A percentile compares a stretch with the other conserved stretches of the same genome.
Evolutionary conservation across 1,284 basidiomycete genomes (phyloP).

Genomic region (Pisolithus thermaeus): DNA sequence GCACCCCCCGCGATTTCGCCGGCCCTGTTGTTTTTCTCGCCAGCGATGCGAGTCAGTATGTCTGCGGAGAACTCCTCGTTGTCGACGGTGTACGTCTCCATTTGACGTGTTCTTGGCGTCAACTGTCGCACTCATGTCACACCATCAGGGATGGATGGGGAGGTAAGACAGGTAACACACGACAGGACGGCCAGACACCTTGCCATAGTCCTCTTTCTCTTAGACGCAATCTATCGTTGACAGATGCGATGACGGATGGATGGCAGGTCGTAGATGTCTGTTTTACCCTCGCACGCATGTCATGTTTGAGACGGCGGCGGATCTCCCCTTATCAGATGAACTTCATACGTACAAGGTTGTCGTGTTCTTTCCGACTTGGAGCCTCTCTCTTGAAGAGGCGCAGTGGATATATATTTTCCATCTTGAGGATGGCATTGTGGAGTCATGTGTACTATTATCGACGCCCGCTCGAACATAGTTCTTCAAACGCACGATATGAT

Average conservation of each 20-base stretch:
- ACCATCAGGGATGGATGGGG: slow-evolving; percentile 60
- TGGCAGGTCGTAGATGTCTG: neutral
- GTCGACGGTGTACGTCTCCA: slow-evolving; percentile 62
- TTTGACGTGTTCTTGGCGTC: slow-evolving; percentile 12
- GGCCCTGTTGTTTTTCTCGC: slow-evolving; percentile 90
- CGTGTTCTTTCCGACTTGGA: neutral
- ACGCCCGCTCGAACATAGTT: no score
- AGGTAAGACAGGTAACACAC: slow-evolving; percentile 29
- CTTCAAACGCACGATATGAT: no score
- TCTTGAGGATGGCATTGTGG: neutral
- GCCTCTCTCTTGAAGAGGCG: neutral
- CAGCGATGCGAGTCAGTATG: slow-evolving; percentile 80
- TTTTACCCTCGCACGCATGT: neutral
- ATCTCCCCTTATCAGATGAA: slow-evolving; percentile 1
- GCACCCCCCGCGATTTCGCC: slow-evolving; percentile 81
- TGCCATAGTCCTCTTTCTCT: no score
- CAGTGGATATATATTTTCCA: neutral
- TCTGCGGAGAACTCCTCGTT: slow-evolving; percentile 81
- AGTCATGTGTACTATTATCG: neutral
- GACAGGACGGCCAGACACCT: neutral
- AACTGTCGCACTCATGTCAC: slow-evolving; percentile 10
- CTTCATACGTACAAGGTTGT: neutral
- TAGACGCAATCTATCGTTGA: neutral
- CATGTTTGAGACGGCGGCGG: neutral
- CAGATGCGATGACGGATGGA: neutral